Evolutionary conservation across 2,329 filamentous ascomycete species (phyloP).

Genomic region (Rhytidhysteron rufulum): DNA sequence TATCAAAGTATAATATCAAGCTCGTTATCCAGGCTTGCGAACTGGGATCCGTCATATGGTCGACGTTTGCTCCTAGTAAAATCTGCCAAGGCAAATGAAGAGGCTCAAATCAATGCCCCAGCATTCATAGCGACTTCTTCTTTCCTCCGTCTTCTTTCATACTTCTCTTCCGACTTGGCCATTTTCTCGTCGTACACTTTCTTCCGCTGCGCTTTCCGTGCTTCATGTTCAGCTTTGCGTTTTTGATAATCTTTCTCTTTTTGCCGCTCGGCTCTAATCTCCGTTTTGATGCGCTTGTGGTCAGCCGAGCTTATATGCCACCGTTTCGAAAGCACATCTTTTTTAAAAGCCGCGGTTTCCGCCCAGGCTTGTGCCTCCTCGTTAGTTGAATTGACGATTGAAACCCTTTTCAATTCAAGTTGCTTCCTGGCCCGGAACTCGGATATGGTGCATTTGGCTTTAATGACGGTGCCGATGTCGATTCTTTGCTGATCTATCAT

Average conservation of each 20-base stretch:
- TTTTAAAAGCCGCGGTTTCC: slow-evolving; percentile 47
- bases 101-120: slow-evolving; percentile 34
- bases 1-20: too few species aligned
- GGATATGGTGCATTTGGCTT: slow-evolving; percentile 55
- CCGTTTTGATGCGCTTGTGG: slow-evolving; percentile 38
- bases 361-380: slow-evolving; percentile 54
- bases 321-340: slow-evolving; percentile 48
- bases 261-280: slow-evolving; percentile 38
- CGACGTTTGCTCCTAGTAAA: too few species aligned
- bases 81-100: too few species aligned
- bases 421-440: slow-evolving; percentile 51
- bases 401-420: slow-evolving; percentile 52
- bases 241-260: slow-evolving; percentile 31
- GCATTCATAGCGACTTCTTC: slow-evolving; percentile 42
- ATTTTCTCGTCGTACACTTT: slow-evolving; percentile 27
- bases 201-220: slow-evolving; percentile 27
- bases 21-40: too few species aligned
- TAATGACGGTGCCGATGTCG: slow-evolving; percentile 49
- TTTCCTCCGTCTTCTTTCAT: slow-evolving; percentile 40
- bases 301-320: slow-evolving; percentile 50
- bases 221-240: slow-evolving; percentile 31
- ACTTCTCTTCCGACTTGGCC: slow-evolving; percentile 33
- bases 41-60: too few species aligned
- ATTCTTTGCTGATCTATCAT: slow-evolving; percentile 30
- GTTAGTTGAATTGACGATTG: slow-evolving; percentile 47